A percentile compares a stretch with the other conserved stretches of the same genome.
Conservation (phyloP, 257 asterid species). For the Nemophila menziesii region DNA sequence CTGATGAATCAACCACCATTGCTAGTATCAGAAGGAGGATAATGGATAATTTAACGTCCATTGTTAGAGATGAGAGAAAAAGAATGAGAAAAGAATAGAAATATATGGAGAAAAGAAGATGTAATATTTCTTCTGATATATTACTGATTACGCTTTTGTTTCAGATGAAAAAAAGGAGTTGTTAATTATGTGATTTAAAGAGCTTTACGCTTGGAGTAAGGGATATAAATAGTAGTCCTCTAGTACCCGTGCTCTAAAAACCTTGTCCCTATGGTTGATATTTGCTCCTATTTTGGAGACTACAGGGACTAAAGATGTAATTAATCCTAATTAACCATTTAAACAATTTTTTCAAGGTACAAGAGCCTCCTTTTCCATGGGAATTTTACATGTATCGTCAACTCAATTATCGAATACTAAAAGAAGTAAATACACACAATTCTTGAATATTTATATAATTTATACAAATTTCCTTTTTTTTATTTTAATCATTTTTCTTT, state of each 20-base stretch:
- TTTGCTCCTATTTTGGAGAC: too few species aligned
- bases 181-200: background rate
- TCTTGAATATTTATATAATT: too few species aligned
- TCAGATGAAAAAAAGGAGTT: too few species aligned
- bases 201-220: background rate
- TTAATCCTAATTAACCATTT: too few species aligned
- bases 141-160: too few species aligned
- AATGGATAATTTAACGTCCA: background rate
- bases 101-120: background rate
- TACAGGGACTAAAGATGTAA: too few species aligned
- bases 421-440: slow-evolving; percentile 48
- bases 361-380: slow-evolving; percentile 99
- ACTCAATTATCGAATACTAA: slow-evolving; percentile 68
- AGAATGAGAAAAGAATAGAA: background rate
- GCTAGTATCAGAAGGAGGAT: background rate
- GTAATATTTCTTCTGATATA: too few species aligned
- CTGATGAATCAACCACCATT: background rate
- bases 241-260: too few species aligned
- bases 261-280: too few species aligned
- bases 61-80: background rate
- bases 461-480: too few species aligned
- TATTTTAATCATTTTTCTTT: too few species aligned
- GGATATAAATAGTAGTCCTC: too few species aligned
- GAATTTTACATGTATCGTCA: slow-evolving; percentile 94
- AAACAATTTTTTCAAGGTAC: slow-evolving; percentile 44